Base-by-base conservation (phyloP, 768 basidiomycete species). In the Mycena rebaudengoi region DNA sequence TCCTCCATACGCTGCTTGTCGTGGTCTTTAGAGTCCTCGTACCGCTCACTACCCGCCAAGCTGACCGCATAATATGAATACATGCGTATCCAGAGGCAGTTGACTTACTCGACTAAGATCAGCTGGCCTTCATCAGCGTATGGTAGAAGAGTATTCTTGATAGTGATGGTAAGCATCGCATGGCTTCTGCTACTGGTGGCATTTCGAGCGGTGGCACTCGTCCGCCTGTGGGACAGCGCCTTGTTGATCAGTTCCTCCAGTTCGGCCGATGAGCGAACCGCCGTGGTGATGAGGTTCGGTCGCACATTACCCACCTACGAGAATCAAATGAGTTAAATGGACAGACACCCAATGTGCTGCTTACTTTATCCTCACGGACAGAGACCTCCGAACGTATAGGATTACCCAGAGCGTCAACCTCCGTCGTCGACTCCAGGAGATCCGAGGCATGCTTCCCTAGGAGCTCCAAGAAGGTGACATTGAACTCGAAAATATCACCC, bases 11-110 rank as follows among this genome's bases (percentile, higher is more conserved):
- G 77, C 63, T 75, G 73, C 48, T 75, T 77, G 45, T 74, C 71
- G 60, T 79, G 78, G 10, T 62, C 69, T 67, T 78, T 79, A 18
- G 73, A 74, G 60, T 79, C 78, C 49, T 77, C 76, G 58, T 79
- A 73, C 3, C 78, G 71, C 65, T 79, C 78, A 37, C 75, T 76
- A 14, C 78, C 78, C 5, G 77, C 77, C 23, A 79, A 64, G 64
- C 78, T 79, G 35, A 46, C 29, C 7, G 13, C n/a, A 29, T n/a
- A n/a, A n/a, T n/a, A 50, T 62, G 7, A 51, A 51, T 26, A 56
- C 14, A 32, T 20, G 10, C 18, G 13, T 12, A 26, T 16, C 23
- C n/a, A 25, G 28, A 26, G 20, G n/a, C 18, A 25, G 4, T 18
- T 29, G 3, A 64, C 77, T 32, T 49, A 79, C 78, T 79, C 78